Base-by-base conservation (phyloP, 352 stramenopile species). In the Lagenidium giganteum region DNA sequence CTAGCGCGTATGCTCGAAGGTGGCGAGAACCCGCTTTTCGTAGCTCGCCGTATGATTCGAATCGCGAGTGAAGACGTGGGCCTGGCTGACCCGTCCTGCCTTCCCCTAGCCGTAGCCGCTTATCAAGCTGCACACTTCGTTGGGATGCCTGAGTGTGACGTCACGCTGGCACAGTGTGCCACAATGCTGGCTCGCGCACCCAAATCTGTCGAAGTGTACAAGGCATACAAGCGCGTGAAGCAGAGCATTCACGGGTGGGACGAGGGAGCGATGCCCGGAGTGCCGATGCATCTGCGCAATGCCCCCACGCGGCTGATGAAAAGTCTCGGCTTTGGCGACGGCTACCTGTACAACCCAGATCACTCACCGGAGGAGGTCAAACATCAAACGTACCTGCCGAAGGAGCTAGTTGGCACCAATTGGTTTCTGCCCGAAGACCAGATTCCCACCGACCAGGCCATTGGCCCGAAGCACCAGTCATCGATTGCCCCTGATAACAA, bases 51-150 rank as follows among this genome's bases (percentile, higher is more conserved):
- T 8, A 71, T 94, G 37, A 87, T 95, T 46, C 73, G 82, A 27
- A 86, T 93, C 37, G 82, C 84, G 26, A 84, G 67, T 39, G 84
- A 95, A 64, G 84, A 95, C 57, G 56, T 95, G 9, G 82, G 84
- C 0, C 61, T 94, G 2, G 78, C 62, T 3, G 81, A 83, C 16
- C 66, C 79, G 7, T 67, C 91, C 24, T 40, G 87, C 20, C 54
- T 95, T 0, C 64, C 74, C 7, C 66, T 87, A 34, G 82, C 81
- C 0, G 70, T 87, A 17, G 62, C 77, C 13, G 70, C 75, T 3
- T 89, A 90, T 39, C 81, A 93, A 12, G 58, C 81, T 0, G 78
- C 73, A 23, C 77, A 93, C 26, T 83, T 77, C 34, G 36, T 91
- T 9, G 83, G 83, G 7, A 91, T 95, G 79, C 83, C 83, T 4